Percentiles rank a stretch among this genome's conserved stretches.
Evolutionary conservation across 2,329 filamentous ascomycete genomes (phyloP).

Genomic region (Xylaria sp.): DNA sequence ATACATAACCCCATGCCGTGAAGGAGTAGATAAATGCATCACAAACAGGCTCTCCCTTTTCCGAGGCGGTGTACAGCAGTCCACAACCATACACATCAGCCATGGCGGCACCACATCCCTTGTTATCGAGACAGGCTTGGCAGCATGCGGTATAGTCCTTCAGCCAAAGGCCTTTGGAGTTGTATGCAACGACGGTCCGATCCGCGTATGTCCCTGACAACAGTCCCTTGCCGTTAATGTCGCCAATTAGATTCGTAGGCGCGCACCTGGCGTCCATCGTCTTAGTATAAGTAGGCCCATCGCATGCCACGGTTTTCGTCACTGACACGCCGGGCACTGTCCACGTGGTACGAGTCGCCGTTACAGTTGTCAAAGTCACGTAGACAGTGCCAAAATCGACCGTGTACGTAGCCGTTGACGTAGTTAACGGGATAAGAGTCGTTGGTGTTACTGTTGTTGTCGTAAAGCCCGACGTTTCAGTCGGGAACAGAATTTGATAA

Average conservation of each 20-base stretch:
- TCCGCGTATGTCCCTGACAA: background rate
- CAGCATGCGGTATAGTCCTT: conserved; percentile 2
- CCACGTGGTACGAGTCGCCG: background rate
- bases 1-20: background rate
- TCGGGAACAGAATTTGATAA: background rate
- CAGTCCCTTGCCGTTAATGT: conserved; percentile 1
- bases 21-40: conserved; percentile 1
- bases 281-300: background rate
- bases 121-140: conserved; percentile 8
- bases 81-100: background rate
- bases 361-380: background rate
- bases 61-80: background rate
- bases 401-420: too few relatives aligned
- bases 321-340: background rate
- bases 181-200: background rate
- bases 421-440: too few relatives aligned
- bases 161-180: background rate
- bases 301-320: background rate
- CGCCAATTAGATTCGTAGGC: conserved; percentile 2
- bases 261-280: conserved; percentile 6
- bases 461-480: background rate
- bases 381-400: too few relatives aligned
- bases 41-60: background rate
- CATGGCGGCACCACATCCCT: background rate
- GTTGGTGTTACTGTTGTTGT: background rate